Percentiles rank a stretch among this genome's conserved stretches.
phyloP scores from a whole-genome alignment of 768 basidiomycete species.

The Neoboletus brunneissimus region DNA sequence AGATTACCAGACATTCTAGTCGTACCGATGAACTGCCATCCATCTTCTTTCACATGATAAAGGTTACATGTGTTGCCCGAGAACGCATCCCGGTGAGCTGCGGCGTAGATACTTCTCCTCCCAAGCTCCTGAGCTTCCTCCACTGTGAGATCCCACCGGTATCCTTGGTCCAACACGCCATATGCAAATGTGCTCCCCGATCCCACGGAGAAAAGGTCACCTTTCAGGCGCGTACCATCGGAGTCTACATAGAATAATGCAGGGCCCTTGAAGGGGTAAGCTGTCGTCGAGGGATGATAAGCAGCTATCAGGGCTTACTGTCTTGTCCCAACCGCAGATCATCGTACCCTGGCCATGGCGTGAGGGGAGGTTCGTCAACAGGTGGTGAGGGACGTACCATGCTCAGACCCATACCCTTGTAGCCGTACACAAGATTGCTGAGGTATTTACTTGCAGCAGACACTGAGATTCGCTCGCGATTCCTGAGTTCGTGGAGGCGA shows the following conservation, averaged over 20 bases:
- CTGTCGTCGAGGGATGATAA: not conserved
- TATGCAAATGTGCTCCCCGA: conserved; percentile 99
- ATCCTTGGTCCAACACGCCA: conserved; percentile 95
- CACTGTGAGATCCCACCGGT: conserved; percentile 87
- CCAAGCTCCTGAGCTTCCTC: conserved; percentile 95
- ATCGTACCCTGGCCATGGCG: conserved; percentile 76
- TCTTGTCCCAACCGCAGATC: conserved; percentile 99
- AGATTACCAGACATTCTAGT: conserved; percentile 10
- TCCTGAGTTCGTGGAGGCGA: conserved; percentile 92
- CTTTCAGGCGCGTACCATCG: conserved; percentile 92
- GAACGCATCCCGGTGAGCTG: conserved; percentile 94
- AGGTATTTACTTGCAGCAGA: conserved; percentile 99
- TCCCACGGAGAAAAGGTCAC: conserved; percentile 97
- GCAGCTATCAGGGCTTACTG: conserved; percentile 47
- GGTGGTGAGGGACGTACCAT: conserved; percentile 63
- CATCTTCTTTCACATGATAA: conserved; percentile 91
- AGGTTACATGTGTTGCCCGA: conserved; percentile 96
- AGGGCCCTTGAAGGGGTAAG: conserved; percentile 59
- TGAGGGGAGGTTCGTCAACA: conserved; percentile 4
- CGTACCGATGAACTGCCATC: conserved; percentile 94
- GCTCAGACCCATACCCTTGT: conserved; percentile 98
- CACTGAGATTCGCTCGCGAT: conserved; percentile 95
- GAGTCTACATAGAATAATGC: conserved; percentile 97
- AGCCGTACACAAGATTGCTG: conserved; percentile 94
- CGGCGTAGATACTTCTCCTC: conserved; percentile 91